Evolutionary conservation across 75 land plant genomes (phyloP), one percentile per base, ranked within the genome.

Genomic region (Sequoia sempervirens): DNA sequence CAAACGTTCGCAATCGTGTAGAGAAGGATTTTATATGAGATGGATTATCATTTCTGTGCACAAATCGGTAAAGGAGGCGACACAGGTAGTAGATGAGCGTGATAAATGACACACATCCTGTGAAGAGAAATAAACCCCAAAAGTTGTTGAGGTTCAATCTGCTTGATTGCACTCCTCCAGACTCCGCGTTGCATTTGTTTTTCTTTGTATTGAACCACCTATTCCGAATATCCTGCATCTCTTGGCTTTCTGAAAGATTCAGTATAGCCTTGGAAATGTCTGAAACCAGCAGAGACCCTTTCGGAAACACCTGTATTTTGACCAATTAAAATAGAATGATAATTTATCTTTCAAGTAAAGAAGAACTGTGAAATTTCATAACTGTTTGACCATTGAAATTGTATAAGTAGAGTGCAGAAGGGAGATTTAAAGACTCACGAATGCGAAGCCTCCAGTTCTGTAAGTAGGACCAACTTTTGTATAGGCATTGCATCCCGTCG

Each of bases 191-290:
- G 80, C 91, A 90, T 32, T 8, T 32, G 75, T 4, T 36, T 6
- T 76, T 64, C 15, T 83, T 72, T 13, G 86, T 75, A 43, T 72
- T 83, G 72, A 90, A 82, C 91, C 91, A 90, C 36, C 20, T 53
- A 64, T 85, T 90, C 41, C 87, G 87, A 45, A 90, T 88, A 13
- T 79, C 73, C 61, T 85, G 89, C 75, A 90, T 79, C 47, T 90
- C 87, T 53, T 85, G 88, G 56, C 64, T 87, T 56, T 91, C 93
- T 43, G 90, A 75, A 2, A 91, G 85, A 0, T 82, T 85, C 30
- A 93, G 82, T 38, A 93, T 86, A 13, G 95, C 95, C 14, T 87
- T 80, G 1, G 89, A 89, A 28, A 93, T 81, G 79, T 89, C 90
- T 5, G 89, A 73, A 26, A 91, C 88, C 68, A 93, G 30, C 20